phyloP scores from a whole-genome alignment of 75 land plant genomes.

The Picea glauca region DNA sequence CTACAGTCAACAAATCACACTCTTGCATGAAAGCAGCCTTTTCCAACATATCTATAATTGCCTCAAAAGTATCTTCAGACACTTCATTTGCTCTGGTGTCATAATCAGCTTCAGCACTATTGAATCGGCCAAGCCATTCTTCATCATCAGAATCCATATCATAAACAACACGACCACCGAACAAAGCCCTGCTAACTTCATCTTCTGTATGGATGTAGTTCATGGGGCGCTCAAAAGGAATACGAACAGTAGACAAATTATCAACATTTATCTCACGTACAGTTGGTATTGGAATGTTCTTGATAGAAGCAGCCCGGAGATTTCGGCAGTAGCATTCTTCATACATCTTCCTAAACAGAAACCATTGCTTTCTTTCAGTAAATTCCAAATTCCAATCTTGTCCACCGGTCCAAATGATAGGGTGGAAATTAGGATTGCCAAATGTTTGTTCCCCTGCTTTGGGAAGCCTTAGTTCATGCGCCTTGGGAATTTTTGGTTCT shows the following conservation, averaged over 20 bases:
- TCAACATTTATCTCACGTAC: conserved; percentile 23
- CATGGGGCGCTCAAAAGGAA: conserved; percentile 35
- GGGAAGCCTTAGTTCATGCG: conserved; percentile 24
- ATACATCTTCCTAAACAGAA: conserved; percentile 62
- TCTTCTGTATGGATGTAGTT: conserved; percentile 32
- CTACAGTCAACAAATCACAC: conserved; percentile 14
- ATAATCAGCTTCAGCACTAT: conserved; percentile 1
- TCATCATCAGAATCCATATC: conserved; percentile 95
- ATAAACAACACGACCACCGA: conserved; percentile 36
- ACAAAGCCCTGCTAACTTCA: conserved; percentile 73
- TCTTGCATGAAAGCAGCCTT: conserved; percentile 24
- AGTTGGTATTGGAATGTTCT: conserved; percentile 71
- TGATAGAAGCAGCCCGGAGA: conserved; percentile 25
- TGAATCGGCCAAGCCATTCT: conserved; percentile 51
- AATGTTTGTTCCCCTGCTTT: too few species aligned
- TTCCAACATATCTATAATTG: conserved; percentile 44
- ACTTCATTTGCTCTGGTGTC: conserved; percentile 2
- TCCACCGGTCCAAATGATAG: conserved; percentile 47
- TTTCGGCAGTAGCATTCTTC: conserved; percentile 62
- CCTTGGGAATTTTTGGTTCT: conserved; percentile 15
- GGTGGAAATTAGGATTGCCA: conserved; percentile 34
- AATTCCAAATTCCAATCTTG: conserved; percentile 84
- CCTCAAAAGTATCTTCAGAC: conserved; percentile 45
- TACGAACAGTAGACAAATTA: conserved; percentile 11
- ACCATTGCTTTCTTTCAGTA: conserved; percentile 60